These are phyloP conservation scores for Novymonas esmeraldas DNA, from an alignment of 208 protist species.

Conservation along the genomic window DNA sequence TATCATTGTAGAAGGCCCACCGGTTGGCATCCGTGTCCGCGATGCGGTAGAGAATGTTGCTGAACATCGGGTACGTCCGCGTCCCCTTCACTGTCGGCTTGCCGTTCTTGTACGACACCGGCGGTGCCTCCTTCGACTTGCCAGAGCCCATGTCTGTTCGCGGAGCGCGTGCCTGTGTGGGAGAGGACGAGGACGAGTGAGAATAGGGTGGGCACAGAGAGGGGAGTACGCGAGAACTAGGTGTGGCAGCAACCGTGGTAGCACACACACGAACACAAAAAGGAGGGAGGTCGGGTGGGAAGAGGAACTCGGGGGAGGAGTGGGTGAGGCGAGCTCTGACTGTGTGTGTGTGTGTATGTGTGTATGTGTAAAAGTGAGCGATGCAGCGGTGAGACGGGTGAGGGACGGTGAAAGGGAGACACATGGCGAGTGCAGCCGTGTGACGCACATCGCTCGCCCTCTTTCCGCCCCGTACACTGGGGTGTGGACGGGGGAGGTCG, in stretches of 20 bases:
- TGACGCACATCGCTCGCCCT: too few species aligned
- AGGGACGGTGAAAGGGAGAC: neutral
- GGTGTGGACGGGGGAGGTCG: too few species aligned
- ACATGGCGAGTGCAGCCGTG: too few species aligned
- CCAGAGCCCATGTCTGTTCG: conserved; percentile 61
- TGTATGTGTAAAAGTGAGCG: neutral
- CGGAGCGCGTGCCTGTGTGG: too few species aligned
- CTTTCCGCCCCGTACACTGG: too few species aligned
- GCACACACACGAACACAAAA: too few species aligned
- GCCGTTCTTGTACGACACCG: conserved; percentile 55
- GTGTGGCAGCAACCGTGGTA: too few species aligned
- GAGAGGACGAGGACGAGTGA: too few species aligned
- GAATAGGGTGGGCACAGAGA: neutral
- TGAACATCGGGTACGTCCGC: conserved; percentile 72
- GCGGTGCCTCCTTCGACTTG: conserved; percentile 19
- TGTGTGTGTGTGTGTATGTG: neutral
- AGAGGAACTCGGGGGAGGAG: too few species aligned
- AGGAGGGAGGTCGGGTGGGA: too few species aligned
- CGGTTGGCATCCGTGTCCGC: conserved; percentile 46
- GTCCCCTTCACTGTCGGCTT: conserved; percentile 57
- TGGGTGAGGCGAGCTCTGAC: too few species aligned
- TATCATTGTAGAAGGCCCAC: conserved; percentile 90
- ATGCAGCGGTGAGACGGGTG: neutral
- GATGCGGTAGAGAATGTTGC: conserved; percentile 70
- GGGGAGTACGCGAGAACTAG: too few species aligned